phyloP scores from a whole-genome alignment of 1,139 yeast genomes.

The Arxiozyma heterogenica region DNA sequence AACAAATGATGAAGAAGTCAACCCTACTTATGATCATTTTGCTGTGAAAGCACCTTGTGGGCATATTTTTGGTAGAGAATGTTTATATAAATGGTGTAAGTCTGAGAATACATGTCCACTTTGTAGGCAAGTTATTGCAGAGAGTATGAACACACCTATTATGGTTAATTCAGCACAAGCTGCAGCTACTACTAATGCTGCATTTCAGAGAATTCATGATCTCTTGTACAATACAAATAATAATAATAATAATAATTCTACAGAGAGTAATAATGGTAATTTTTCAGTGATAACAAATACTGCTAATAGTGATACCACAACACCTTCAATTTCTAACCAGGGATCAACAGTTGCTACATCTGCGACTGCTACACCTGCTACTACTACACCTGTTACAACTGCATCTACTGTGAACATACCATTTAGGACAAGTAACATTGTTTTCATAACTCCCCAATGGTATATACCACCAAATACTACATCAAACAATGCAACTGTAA shows the following conservation, averaged over 20 bases:
- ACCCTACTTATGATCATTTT: conserved; percentile 41
- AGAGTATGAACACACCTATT: conserved; percentile 10
- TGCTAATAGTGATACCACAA: not conserved
- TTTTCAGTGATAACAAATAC: not conserved
- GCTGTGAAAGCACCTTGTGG: conserved; percentile 74
- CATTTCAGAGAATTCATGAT: conserved; percentile 24
- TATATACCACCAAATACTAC: not conserved
- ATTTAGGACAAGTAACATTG: not conserved
- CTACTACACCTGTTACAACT: not conserved
- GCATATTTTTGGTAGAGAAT: conserved; percentile 65
- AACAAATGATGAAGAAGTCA: conserved; percentile 8
- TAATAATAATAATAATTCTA: not conserved
- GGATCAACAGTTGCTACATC: not conserved
- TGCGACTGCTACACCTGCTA: not conserved
- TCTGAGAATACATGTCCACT: conserved; percentile 68
- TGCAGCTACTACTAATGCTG: conserved; percentile 14
- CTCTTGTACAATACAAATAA: conserved; percentile 15
- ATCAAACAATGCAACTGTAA: not conserved
- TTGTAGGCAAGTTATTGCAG: conserved; percentile 51
- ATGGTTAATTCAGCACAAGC: conserved; percentile 4
- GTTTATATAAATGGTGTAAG: conserved; percentile 69
- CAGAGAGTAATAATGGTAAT: not conserved
- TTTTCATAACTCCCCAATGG: conserved; percentile 1
- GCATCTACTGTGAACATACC: not conserved
- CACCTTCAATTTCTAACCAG: not conserved